These are phyloP conservation scores for Pichia sp. DNA, from an alignment of 1,139 yeast species.

Conservation along the genomic window DNA sequence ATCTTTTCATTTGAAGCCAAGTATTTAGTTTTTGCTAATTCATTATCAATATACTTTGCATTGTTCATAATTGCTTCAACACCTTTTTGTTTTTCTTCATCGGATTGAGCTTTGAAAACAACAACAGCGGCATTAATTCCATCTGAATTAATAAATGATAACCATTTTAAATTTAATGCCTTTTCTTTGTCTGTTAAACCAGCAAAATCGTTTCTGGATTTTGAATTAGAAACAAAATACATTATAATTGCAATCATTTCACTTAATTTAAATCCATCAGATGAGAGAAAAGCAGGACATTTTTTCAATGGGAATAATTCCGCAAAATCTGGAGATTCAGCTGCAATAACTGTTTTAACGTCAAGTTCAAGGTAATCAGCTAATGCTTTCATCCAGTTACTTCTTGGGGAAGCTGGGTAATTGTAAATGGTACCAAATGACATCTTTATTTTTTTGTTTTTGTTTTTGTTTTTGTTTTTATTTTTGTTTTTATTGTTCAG, in stretches of 20 bases:
- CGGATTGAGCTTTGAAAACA: neutral
- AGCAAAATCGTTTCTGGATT: slow-evolving; percentile 12
- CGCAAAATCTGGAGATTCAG: neutral
- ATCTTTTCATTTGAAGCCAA: neutral
- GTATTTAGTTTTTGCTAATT: neutral
- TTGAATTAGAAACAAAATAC: slow-evolving; percentile 23
- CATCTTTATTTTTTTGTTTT: too few species aligned
- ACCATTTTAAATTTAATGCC: slow-evolving; percentile 27
- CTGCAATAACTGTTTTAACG: slow-evolving; percentile 27
- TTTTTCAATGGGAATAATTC: slow-evolving; percentile 30
- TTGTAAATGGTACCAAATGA: slow-evolving; percentile 19
- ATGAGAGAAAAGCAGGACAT: slow-evolving; percentile 29
- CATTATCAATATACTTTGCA: neutral
- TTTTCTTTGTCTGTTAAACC: slow-evolving; percentile 23
- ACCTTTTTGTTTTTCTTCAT: neutral
- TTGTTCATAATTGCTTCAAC: too few species aligned
- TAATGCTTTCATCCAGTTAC: slow-evolving; percentile 16
- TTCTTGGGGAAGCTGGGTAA: slow-evolving; percentile 20
- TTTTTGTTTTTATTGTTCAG: too few species aligned
- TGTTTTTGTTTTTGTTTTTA: too few species aligned
- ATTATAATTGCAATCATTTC: slow-evolving; percentile 27
- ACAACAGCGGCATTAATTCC: slow-evolving; percentile 9
- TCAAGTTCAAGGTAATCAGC: slow-evolving; percentile 32
- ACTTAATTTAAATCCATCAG: slow-evolving; percentile 24
- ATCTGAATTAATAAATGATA: slow-evolving; percentile 27